phyloP scores from a whole-genome alignment of 352 stramenopile species.

The Phytophthora citricola region DNA sequence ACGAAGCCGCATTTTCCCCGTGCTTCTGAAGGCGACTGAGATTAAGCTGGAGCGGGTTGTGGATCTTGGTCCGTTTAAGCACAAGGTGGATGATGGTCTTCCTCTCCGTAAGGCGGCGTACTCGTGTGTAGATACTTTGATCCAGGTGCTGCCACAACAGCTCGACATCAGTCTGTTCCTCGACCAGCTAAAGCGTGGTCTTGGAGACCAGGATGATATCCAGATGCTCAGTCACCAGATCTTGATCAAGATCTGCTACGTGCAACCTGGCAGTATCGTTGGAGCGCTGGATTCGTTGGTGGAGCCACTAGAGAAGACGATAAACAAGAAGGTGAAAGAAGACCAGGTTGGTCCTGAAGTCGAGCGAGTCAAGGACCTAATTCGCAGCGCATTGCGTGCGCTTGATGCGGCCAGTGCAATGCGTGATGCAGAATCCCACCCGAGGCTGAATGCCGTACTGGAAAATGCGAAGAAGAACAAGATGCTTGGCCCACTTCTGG shows the following conservation, averaged over 20 bases:
- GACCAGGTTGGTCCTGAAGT: conserved; percentile 96
- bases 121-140: conserved; percentile 95
- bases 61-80: conserved; percentile 99
- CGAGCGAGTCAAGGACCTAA: conserved; percentile 96
- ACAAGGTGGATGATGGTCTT: conserved; percentile 95
- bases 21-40: conserved; percentile 90
- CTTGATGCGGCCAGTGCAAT: conserved; percentile 81
- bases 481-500: conserved; percentile 61
- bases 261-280: conserved; percentile 85
- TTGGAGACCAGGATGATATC: conserved; percentile 96
- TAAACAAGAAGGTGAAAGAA: conserved; percentile 96
- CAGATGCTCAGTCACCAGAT: conserved; percentile 98
- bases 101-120: conserved; percentile 92
- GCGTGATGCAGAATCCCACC: conserved; percentile 75
- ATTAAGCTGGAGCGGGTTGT: conserved; percentile 97
- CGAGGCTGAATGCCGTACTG: conserved; percentile 69
- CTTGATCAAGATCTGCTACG: conserved; percentile 93
- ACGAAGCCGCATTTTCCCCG: conserved; percentile 90
- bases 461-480: conserved; percentile 77
- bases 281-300: conserved; percentile 91
- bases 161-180: conserved; percentile 94
- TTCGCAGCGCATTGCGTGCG: conserved; percentile 94
- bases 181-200: conserved; percentile 91
- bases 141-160: conserved; percentile 94
- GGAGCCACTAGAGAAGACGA: conserved; percentile 94